These are phyloP conservation scores for Fusarium verrucosum DNA, from an alignment of 2,329 filamentous ascomycete genomes.

Conservation along the genomic window DNA sequence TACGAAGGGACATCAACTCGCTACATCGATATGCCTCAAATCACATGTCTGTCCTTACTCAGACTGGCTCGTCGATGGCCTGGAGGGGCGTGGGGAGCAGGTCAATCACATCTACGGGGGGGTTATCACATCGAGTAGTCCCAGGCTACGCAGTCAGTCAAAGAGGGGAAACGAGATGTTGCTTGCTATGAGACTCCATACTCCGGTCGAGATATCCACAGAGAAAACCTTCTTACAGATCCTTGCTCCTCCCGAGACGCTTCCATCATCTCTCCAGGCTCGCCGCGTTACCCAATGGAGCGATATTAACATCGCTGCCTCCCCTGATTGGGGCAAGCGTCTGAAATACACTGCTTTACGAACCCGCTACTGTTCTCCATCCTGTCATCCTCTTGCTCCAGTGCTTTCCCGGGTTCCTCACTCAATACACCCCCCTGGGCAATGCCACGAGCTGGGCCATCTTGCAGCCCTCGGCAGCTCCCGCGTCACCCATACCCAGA, in stretches of 20 bases:
- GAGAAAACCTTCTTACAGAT: conserved; percentile 32
- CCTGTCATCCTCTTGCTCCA: conserved; percentile 29
- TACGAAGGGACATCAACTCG: conserved; percentile 5
- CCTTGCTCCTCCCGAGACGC: conserved; percentile 37
- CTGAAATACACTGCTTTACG: conserved; percentile 37
- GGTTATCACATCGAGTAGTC: conserved; percentile 40
- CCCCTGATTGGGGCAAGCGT: conserved; percentile 50
- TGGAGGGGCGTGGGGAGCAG: conserved; percentile 34
- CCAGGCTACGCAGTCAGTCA: conserved; percentile 18
- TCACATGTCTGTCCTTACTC: conserved; percentile 36
- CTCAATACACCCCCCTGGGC: conserved; percentile 37
- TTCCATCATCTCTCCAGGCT: conserved; percentile 23
- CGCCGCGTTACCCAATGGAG: conserved; percentile 46
- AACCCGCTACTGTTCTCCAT: conserved; percentile 30
- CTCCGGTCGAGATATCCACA: conserved; percentile 36
- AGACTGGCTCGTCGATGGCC: conserved; percentile 17
- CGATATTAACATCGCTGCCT: conserved; percentile 40
- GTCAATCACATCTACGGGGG: conserved; percentile 42
- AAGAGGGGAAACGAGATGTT: conserved; percentile 36
- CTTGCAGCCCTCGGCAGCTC: conserved; percentile 41
- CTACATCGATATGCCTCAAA: conserved; percentile 29
- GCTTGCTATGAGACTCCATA: conserved; percentile 43
- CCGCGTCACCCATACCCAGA: conserved; percentile 39
- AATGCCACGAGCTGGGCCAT: conserved; percentile 26
- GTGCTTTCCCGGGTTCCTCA: conserved; percentile 32